Evolutionary conservation across 768 basidiomycete species (phyloP), one percentile per base, ranked within the genome.

Genomic region (Lactifluus subvellereus): DNA sequence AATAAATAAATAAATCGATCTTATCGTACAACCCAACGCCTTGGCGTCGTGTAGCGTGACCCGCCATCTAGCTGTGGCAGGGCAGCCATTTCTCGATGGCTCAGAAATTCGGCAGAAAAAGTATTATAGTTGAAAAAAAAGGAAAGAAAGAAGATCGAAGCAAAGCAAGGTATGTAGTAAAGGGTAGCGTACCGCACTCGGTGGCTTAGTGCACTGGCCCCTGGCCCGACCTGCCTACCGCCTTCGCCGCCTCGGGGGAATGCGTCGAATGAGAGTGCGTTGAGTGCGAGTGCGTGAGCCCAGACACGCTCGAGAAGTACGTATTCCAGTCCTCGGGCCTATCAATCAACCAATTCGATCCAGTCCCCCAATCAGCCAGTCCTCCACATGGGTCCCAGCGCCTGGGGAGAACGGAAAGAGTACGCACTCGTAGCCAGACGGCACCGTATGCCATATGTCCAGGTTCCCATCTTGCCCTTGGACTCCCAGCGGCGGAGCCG

Each of bases 311-410:
- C 54, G 64, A 58, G 20, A 67, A 59, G 55, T 67, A 67, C 54
- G 60, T 48, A 45, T 60, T 57, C 66, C 66, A 67, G 14, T 67
- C 66, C 37, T 62, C 65, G 47, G 66, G 54, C 60, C 66, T 67
- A 13, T 51, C 18, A 32, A 14, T 9, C 58, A 32, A 47, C 18
- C 47, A 4, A 55, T 50, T 33, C 14, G 43, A 62, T 10, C n/a
- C 22, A 6, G 37, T 50, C 47, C 35, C 38, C 52, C 60, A 13
- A 54, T 61, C 60, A 61, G 60, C 53, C 60, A 61, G 33, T 60
- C 51, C 51, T 22, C 59, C 7, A 60, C 43, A 37, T 27, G 43
- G 27, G 61, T 16, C 33, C 56, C 51, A 14, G 51, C 43, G 51
- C 61, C 38, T 11, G 43, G 14, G 8, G 32, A 3, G 22, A 64